Evolutionary conservation across 164 flowering plant species (phyloP).

Genomic region (Malania oleifera): DNA sequence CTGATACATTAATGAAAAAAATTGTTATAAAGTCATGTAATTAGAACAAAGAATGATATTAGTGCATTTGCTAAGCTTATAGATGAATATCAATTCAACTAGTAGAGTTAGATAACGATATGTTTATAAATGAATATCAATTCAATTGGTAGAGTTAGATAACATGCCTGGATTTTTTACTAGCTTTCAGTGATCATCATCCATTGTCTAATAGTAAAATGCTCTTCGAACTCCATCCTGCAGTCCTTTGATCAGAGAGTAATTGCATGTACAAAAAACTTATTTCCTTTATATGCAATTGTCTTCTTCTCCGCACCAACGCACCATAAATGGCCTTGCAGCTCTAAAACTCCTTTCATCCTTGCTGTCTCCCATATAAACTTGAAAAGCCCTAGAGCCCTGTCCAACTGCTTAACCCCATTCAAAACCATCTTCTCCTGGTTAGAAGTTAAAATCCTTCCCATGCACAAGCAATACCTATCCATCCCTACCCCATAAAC

Average conservation of each 20-base stretch:
- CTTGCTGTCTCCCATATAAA: constrained; percentile 75
- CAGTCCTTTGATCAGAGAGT: constrained; percentile 22
- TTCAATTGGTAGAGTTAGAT: no score
- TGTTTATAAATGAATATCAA: no score
- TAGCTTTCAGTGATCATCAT: no score
- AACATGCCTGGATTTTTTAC: no score
- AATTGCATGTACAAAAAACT: constrained; percentile 55
- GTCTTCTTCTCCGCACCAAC: constrained; percentile 50
- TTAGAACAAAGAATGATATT: no score
- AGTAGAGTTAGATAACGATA: no score
- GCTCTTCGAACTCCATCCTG: no score
- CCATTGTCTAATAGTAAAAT: no score
- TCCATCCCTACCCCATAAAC: constrained; percentile 28
- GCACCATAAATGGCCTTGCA: constrained; percentile 88
- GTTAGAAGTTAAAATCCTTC: constrained; percentile 64
- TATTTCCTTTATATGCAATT: constrained; percentile 51
- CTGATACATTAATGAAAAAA: no score
- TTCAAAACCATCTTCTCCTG: constrained; percentile 48
- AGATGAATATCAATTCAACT: no score
- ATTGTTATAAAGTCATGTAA: no score
- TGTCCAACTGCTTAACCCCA: constrained; percentile 74
- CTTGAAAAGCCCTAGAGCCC: constrained; percentile 62
- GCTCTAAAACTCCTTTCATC: constrained; percentile 51
- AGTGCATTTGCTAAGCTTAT: no score
- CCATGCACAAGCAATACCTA: constrained; percentile 49